Percentiles rank a stretch among this genome's conserved stretches.
Conservation (phyloP, 106 monocot genomes). For the Gastrodia elata region DNA sequence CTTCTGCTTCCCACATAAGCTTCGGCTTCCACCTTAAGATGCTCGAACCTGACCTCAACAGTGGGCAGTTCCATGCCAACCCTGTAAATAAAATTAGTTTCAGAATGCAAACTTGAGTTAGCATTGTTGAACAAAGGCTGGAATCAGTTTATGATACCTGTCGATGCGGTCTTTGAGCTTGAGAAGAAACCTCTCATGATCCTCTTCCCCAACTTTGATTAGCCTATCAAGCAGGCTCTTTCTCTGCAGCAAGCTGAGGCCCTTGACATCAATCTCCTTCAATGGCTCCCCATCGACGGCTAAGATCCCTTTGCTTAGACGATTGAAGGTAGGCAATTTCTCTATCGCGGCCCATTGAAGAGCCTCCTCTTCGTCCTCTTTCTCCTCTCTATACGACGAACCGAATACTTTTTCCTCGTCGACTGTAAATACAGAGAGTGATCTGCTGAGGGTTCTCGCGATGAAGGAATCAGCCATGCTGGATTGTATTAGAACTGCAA, state of each 20-base stretch:
- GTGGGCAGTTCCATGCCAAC: slow-evolving; percentile 59
- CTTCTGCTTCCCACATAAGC: slow-evolving; percentile 42
- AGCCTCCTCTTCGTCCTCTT: slow-evolving; percentile 54
- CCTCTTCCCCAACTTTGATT: slow-evolving; percentile 49
- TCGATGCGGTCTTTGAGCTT: slow-evolving; percentile 65
- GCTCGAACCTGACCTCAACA: slow-evolving; percentile 53
- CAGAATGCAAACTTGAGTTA: too few species aligned
- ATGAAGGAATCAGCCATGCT: too few species aligned
- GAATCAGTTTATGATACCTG: slow-evolving; percentile 19
- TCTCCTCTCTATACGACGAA: too few species aligned
- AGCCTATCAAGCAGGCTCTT: slow-evolving; percentile 41
- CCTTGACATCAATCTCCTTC: slow-evolving; percentile 44
- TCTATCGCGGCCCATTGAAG: slow-evolving; percentile 55
- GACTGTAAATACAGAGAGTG: too few species aligned
- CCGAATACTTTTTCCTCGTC: too few species aligned
- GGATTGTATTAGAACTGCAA: too few species aligned
- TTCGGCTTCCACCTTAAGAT: slow-evolving; percentile 34
- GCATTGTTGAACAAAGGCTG: too few species aligned
- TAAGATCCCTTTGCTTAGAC: slow-evolving; percentile 31
- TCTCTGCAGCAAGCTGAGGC: slow-evolving; percentile 29
- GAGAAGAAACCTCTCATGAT: slow-evolving; percentile 54
- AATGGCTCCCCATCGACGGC: slow-evolving; percentile 6
- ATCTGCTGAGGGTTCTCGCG: too few species aligned
- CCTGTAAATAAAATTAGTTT: too few species aligned
- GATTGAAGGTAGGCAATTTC: slow-evolving; percentile 41